Evolutionary conservation across 129 eudicot species (phyloP).

Genomic region (Flaveria linearis): DNA sequence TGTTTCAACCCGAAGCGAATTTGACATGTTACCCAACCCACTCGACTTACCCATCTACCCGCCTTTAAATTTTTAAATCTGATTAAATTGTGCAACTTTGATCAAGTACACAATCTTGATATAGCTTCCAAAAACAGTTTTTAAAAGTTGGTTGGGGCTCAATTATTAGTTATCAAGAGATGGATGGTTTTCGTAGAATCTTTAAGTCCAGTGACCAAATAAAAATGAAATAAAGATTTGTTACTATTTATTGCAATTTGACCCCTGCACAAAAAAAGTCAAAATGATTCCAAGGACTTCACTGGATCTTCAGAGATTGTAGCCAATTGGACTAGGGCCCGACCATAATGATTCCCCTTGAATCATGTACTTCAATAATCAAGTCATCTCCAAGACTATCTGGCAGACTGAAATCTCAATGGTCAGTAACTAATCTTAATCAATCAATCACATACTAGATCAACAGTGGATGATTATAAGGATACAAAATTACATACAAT

Average conservation of each 20-base stretch:
- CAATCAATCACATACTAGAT: neutral
- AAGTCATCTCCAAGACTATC: slow-evolving; percentile 82
- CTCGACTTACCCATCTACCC: neutral
- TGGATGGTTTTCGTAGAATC: neutral
- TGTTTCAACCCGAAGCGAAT: neutral
- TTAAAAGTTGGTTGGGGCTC: neutral
- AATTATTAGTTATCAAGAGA: neutral
- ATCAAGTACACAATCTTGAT: neutral
- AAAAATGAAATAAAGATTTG: neutral
- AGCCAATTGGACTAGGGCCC: slow-evolving; percentile 74
- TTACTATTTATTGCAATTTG: slow-evolving; percentile 12
- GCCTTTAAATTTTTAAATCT: neutral
- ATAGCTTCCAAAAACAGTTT: slow-evolving; percentile 28
- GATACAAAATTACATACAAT: slow-evolving; percentile 56
- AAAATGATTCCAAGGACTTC: slow-evolving; percentile 6
- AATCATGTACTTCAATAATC: slow-evolving; percentile 65
- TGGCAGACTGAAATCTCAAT: slow-evolving; percentile 66
- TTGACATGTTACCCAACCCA: neutral
- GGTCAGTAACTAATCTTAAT: slow-evolving; percentile 28
- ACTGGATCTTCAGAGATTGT: slow-evolving; percentile 79
- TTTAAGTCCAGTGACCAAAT: neutral
- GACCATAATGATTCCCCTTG: slow-evolving; percentile 67
- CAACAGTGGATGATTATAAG: neutral
- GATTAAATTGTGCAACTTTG: neutral
- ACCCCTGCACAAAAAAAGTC: neutral